phyloP scores from a whole-genome alignment of 164 flowering plant genomes.

The Vitis labrusca region DNA sequence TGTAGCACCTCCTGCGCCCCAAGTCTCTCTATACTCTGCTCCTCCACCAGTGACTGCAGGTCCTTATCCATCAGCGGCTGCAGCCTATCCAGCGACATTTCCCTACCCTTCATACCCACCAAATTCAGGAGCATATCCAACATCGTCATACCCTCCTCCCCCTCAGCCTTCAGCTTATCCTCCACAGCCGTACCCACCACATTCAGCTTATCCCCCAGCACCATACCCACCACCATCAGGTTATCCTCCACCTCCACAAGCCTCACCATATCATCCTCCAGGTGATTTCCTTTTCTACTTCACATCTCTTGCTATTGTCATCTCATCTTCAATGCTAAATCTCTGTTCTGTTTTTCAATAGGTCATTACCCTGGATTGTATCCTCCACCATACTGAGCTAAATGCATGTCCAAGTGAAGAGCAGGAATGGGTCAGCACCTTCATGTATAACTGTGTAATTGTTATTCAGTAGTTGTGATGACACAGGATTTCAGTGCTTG shows the following conservation, averaged over 20 bases:
- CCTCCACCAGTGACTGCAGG: constrained; percentile 31
- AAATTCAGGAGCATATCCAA: constrained; percentile 28
- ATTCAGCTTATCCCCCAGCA: constrained; percentile 49
- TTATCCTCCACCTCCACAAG: constrained; percentile 37
- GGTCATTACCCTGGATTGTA: constrained; percentile 34
- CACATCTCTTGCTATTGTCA: not conserved
- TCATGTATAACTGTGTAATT: not conserved
- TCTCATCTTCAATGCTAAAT: not conserved
- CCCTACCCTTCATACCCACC: constrained; percentile 39
- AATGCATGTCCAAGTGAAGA: not conserved
- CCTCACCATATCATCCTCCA: constrained; percentile 40
- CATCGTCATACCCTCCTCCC: constrained; percentile 31
- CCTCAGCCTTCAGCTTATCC: constrained; percentile 45
- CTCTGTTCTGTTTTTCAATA: constrained; percentile 8
- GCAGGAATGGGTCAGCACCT: not conserved
- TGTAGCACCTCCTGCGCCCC: constrained; percentile 27
- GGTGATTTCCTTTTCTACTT: constrained; percentile 22
- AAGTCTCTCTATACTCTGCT: constrained; percentile 29
- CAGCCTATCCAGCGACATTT: constrained; percentile 27
- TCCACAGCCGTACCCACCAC: constrained; percentile 51
- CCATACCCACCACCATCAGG: constrained; percentile 43
- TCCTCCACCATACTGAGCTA: constrained; percentile 34
- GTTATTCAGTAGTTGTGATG: not conserved
- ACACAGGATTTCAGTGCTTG: not conserved
- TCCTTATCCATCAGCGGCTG: constrained; percentile 28